A percentile compares a stretch with the other conserved stretches of the same genome.
phyloP scores from a whole-genome alignment of 768 basidiomycete species.

The Boletus pseudopeckii region DNA sequence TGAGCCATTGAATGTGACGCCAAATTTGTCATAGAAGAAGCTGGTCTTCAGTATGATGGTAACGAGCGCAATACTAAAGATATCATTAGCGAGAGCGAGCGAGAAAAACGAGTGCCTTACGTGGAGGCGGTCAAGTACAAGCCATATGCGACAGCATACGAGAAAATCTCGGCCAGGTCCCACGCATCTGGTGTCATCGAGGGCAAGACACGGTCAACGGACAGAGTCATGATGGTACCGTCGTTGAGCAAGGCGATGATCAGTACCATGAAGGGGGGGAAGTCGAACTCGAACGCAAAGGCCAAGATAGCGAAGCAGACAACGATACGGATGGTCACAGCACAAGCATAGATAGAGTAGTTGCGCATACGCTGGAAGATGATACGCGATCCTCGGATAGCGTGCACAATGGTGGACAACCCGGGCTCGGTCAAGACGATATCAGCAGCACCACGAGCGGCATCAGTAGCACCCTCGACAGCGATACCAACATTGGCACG shows the following conservation, averaged over 20 bases:
- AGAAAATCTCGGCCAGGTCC: constrained; percentile 96
- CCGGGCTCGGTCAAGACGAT: constrained; percentile 98
- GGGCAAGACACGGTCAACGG: constrained; percentile 92
- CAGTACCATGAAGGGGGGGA: constrained; percentile 99
- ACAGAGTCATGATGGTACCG: constrained; percentile 98
- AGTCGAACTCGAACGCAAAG: constrained; percentile 95
- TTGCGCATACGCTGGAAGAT: constrained; percentile 99
- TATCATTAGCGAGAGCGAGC: constrained; percentile 1
- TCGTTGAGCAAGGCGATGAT: constrained; percentile 97
- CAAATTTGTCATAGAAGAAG: constrained; percentile 89
- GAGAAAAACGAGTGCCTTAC: constrained; percentile 42
- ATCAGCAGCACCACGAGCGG: constrained; percentile 97
- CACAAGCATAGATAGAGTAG: constrained; percentile 96
- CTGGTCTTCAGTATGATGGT: constrained; percentile 79
- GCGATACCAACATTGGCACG: constrained; percentile 99
- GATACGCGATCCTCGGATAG: constrained; percentile 95
- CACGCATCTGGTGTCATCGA: constrained; percentile 91
- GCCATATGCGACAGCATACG: constrained; percentile 94
- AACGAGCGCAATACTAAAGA: constrained; percentile 67
- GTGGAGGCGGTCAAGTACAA: constrained; percentile 90
- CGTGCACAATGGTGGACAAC: constrained; percentile 98
- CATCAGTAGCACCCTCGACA: constrained; percentile 98
- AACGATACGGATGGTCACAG: constrained; percentile 98
- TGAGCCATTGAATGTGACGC: constrained; percentile 50
- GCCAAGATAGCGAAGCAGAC: constrained; percentile 95